Evolutionary conservation across 805 yeast species (phyloP).

Genomic region (Lachancea meyersii): DNA sequence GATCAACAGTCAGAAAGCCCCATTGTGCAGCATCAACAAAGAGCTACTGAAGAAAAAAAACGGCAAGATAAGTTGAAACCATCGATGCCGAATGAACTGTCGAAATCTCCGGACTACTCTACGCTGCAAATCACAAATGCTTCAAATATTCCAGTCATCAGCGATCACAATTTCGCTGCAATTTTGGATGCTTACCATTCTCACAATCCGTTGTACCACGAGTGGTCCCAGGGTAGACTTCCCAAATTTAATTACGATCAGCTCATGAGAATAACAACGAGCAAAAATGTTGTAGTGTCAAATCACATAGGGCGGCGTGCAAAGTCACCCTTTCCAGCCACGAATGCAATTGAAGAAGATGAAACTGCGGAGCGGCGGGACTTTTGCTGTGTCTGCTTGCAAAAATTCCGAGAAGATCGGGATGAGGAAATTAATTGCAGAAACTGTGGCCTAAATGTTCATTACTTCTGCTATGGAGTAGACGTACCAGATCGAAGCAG

Average conservation of each 20-base stretch:
- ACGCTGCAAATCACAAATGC: conserved; percentile 3
- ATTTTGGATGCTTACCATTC: conserved; percentile 1
- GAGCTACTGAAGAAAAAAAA: neutral
- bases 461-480: conserved; percentile 61
- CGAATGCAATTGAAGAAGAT: neutral
- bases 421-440: conserved; percentile 43
- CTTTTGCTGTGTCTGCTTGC: conserved; percentile 56
- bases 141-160: conserved; percentile 2
- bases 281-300: neutral
- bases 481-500: conserved; percentile 5
- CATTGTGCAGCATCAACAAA: neutral
- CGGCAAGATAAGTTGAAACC: no score
- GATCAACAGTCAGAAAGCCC: neutral
- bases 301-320: conserved; percentile 7
- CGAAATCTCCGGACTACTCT: neutral
- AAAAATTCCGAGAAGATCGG: conserved; percentile 12
- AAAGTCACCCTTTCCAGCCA: neutral
- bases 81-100: neutral
- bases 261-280: neutral
- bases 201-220: conserved; percentile 5
- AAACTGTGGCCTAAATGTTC: conserved; percentile 65
- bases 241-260: conserved; percentile 1
- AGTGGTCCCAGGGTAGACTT: conserved; percentile 7
- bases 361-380: conserved; percentile 14
- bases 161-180: neutral